These are phyloP conservation scores for Dactylis glomerata DNA, from an alignment of 176 grass and related monocot genomes.

Conservation along the genomic window DNA sequence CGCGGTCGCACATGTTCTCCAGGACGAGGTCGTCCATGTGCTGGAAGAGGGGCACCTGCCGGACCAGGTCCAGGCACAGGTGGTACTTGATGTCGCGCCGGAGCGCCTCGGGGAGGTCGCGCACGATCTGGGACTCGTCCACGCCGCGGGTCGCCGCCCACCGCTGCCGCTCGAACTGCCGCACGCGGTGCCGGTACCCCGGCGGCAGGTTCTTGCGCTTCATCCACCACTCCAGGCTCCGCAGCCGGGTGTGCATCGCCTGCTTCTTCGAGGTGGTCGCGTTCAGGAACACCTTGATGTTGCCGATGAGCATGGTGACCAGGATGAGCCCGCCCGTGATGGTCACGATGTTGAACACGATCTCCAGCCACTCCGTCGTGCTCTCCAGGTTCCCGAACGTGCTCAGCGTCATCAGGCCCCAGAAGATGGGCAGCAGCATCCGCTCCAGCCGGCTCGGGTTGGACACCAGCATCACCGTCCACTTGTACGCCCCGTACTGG, in stretches of 20 bases:
- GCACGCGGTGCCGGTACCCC: constrained; percentile 56
- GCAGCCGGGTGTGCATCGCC: constrained; percentile 61
- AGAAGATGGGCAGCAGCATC: constrained; percentile 93
- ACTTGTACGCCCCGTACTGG: constrained; percentile 82
- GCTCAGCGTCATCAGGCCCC: constrained; percentile 93
- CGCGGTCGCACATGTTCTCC: constrained; percentile 94
- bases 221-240: constrained; percentile 86
- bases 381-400: constrained; percentile 90
- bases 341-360: constrained; percentile 92
- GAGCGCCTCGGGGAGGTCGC: constrained; percentile 71
- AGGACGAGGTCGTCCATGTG: constrained; percentile 95
- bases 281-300: constrained; percentile 98
- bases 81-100: constrained; percentile 92
- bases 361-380: constrained; percentile 95
- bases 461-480: constrained; percentile 72
- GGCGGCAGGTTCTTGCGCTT: constrained; percentile 48
- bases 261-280: constrained; percentile 96
- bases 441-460: constrained; percentile 77
- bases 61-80: constrained; percentile 87
- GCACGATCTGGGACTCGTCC: constrained; percentile 64
- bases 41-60: constrained; percentile 87
- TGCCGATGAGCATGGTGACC: constrained; percentile 92
- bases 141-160: constrained; percentile 91
- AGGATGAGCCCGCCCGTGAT: constrained; percentile 79
- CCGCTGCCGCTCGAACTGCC: constrained; percentile 81